Base-by-base conservation (phyloP, 192 early-diverging fungal species). In the Podila horticola region DNA sequence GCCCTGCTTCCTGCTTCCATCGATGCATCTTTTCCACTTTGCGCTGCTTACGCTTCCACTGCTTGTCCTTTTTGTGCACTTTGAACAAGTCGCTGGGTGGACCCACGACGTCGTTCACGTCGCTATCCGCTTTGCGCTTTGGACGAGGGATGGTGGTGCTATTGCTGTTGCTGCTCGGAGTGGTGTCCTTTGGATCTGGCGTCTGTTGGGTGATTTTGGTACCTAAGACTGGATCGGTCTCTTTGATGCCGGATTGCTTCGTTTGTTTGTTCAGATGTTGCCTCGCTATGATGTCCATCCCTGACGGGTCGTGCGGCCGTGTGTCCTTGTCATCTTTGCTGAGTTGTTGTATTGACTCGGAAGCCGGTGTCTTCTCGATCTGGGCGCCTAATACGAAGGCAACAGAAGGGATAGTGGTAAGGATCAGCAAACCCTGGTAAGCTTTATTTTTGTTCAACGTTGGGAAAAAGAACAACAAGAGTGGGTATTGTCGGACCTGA, bases 1-100 rank as follows among this genome's bases (percentile, higher is more conserved):
- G 20, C 10, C 52, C 52, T 55, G 52, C 52, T n/a, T 55, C n/a
- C 9, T 55, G 20, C 52, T 55, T 55, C 52, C 52, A 55, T 24
- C 24, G 52, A 55, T 55, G 52, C 52, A 55, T 55, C 52, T 55
- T 55, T 22, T 55, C 52, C 52, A 55, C 5, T 17, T 55, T 55
- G 52, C 52, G 52, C 52, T 55, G 52, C 24, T 55, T 55, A 1
- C 52, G 52, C 52, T 55, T 55, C 52, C 52, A 55, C 9, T 22
- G 52, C 52, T 22, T 55, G 22, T 24, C 22, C n/a, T 55, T 55
- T 55, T 55, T 55, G n/a, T 22, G 52, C n/a, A 22, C 22, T 11
- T 55, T 55, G 24, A 24, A 55, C 41, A 13, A 45, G 22, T 55
- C 52, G n/a, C 4, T 7, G 5, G 52, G 20, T 3, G 24, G 5